These are phyloP conservation scores for Citrus glauca DNA, from an alignment of 345 rosid species.

Conservation along the genomic window DNA sequence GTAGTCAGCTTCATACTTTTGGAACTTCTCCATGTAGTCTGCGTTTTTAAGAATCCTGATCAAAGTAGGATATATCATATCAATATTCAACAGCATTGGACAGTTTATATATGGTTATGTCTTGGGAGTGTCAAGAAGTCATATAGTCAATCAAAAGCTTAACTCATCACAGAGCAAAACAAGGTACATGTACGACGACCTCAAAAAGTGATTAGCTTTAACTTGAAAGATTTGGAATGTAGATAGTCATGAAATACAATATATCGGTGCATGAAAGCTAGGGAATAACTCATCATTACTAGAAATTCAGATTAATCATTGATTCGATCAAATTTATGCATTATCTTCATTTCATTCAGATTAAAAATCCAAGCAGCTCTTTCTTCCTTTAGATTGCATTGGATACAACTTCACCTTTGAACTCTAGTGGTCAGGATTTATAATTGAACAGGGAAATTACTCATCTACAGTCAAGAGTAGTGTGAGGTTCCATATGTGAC, in stretches of 20 bases:
- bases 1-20: conserved; percentile 58
- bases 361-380: too few relatives aligned
- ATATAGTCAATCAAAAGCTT: background rate
- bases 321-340: background rate
- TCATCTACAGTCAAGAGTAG: background rate
- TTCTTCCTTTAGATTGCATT: background rate
- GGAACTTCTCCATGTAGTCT: conserved; percentile 48
- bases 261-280: background rate
- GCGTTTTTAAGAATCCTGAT: conserved; percentile 38
- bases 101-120: background rate
- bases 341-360: background rate
- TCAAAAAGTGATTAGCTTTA: background rate
- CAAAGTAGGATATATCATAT: conserved; percentile 1
- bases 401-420: background rate
- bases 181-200: background rate
- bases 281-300: background rate
- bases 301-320: background rate
- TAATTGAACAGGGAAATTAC: background rate
- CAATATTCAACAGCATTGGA: background rate
- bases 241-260: background rate
- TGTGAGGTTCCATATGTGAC: background rate
- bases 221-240: background rate
- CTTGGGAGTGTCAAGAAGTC: background rate
- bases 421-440: background rate
- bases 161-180: background rate